Evolutionary conservation across 345 rosid genomes (phyloP).

Genomic region (Boechera divaricarpa): DNA sequence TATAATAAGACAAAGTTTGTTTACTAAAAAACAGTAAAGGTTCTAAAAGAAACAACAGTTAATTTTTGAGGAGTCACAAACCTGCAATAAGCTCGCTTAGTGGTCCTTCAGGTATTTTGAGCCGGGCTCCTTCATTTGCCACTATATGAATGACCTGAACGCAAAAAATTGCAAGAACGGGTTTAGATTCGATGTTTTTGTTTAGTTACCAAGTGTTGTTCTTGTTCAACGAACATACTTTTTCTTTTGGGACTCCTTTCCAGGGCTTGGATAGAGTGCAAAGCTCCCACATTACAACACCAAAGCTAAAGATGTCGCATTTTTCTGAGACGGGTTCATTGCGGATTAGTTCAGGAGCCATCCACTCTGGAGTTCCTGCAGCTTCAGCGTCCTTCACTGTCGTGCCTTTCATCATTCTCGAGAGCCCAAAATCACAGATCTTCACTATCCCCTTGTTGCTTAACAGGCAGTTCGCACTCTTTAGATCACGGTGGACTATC

Average conservation of each 20-base stretch:
- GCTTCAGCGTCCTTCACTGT: slow-evolving; percentile 61
- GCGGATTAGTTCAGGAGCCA: slow-evolving; percentile 92
- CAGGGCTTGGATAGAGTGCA: slow-evolving; percentile 84
- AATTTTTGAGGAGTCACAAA: slow-evolving; percentile 36
- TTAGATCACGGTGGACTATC: slow-evolving; percentile 82
- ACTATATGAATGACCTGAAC: slow-evolving; percentile 76
- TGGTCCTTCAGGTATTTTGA: slow-evolving; percentile 84
- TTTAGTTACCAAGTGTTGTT: slow-evolving; percentile 10
- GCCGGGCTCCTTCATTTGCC: slow-evolving; percentile 69
- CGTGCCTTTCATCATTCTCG: slow-evolving; percentile 60
- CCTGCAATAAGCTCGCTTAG: slow-evolving; percentile 79
- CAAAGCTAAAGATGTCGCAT: slow-evolving; percentile 93
- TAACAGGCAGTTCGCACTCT: slow-evolving; percentile 78
- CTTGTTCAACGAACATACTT: slow-evolving; percentile 50
- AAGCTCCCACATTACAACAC: slow-evolving; percentile 97
- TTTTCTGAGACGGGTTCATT: slow-evolving; percentile 80
- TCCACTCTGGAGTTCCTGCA: slow-evolving; percentile 93
- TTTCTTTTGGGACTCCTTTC: slow-evolving; percentile 76
- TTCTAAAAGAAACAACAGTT: neutral
- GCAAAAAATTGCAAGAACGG: neutral
- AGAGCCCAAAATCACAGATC: slow-evolving; percentile 94
- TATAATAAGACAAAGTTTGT: slow-evolving; percentile 37
- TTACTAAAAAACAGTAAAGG: neutral
- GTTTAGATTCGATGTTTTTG: slow-evolving; percentile 15
- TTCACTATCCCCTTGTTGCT: slow-evolving; percentile 71